Percentiles rank a stretch among this genome's conserved stretches.
These are phyloP conservation scores for Isabelozyma heimii DNA, from an alignment of 805 yeast genomes.

Conservation along the genomic window DNA sequence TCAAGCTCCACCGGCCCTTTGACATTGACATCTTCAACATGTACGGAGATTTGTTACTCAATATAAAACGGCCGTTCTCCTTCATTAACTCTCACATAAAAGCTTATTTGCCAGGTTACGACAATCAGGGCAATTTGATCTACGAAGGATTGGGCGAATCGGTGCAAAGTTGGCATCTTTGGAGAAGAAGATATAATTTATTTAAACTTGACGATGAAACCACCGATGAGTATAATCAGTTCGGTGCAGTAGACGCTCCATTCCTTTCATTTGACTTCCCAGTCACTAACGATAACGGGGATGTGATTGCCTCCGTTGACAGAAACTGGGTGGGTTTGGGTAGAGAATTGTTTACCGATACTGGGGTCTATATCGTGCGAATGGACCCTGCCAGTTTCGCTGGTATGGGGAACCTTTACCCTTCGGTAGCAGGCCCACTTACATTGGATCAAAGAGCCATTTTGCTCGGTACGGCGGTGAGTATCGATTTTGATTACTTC, in stretches of 20 bases:
- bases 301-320: slow-evolving; percentile 73
- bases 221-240: slow-evolving; percentile 61
- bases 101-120: slow-evolving; percentile 58
- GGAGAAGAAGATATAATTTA: slow-evolving; percentile 87
- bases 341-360: slow-evolving; percentile 89
- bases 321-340: slow-evolving; percentile 96
- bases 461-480: slow-evolving; percentile 80
- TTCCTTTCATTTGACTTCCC: slow-evolving; percentile 86
- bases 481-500: slow-evolving; percentile 94
- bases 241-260: slow-evolving; percentile 84
- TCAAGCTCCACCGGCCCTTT: slow-evolving; percentile 84
- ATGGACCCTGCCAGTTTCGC: slow-evolving; percentile 73
- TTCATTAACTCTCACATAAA: slow-evolving; percentile 87
- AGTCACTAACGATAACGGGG: slow-evolving; percentile 54
- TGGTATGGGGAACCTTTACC: slow-evolving; percentile 53
- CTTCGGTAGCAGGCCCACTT: slow-evolving; percentile 51
- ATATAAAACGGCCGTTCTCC: slow-evolving; percentile 79
- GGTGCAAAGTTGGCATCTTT: slow-evolving; percentile 90
- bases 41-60: slow-evolving; percentile 56
- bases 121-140: slow-evolving; percentile 30
- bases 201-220: slow-evolving; percentile 49
- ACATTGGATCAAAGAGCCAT: slow-evolving; percentile 83
- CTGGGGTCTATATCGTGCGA: slow-evolving; percentile 85
- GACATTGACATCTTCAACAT: slow-evolving; percentile 68
- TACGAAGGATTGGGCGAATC: slow-evolving; percentile 72